Base-by-base conservation (phyloP, 176 grass and related monocot species). In the Zoysia japonica region DNA sequence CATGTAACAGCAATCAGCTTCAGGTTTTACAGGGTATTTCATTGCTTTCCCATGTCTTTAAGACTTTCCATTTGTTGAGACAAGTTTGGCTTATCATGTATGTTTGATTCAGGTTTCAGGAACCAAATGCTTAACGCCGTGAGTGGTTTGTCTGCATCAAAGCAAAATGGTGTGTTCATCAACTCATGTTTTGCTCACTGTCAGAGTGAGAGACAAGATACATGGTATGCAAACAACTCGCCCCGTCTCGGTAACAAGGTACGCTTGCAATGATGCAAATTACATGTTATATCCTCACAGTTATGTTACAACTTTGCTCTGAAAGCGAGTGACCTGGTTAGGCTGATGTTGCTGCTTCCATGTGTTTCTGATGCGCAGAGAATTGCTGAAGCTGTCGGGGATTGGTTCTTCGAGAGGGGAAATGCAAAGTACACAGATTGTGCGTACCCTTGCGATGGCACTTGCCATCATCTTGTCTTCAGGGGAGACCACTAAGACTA, bases 171-270 rank as follows among this genome's bases (percentile, higher is more conserved):
- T 28, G 40, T 96, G 3, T 99, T 99, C 70, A 89, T 99, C 69
- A 99, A 99, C 84, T 99, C 96, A 3, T 96, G 96, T 47, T 99
- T 99, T 51, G 96, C 96, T n/a, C 96, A 99, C 66, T 99, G 96
- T 72, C 96, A 99, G 82, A 95, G 86, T 3, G 96, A 99, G 90
- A 96, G 82, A 47, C 81, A 81, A 51, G 96, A 99, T 28, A 99
- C 92, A 65, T 99, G 96, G 96, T 99, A 88, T 0, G 72, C 92
- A 0, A 78, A 36, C 55, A 84, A 91, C 68, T 99, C 96, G 8
- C 96, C 96, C 17, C 88, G 72, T 61, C 74, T 99, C 1, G 92
- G 88, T 47, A 88, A 91, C 63, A 99, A 96, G 96, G 96, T 99
- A 93, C 9, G 46, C n/a, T 1, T 1, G 39, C 64, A 5, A 20